Percentiles rank a stretch among this genome's conserved stretches.
Evolutionary conservation across 2,329 filamentous ascomycete genomes (phyloP).

Genomic region (Whalleya microplaca): DNA sequence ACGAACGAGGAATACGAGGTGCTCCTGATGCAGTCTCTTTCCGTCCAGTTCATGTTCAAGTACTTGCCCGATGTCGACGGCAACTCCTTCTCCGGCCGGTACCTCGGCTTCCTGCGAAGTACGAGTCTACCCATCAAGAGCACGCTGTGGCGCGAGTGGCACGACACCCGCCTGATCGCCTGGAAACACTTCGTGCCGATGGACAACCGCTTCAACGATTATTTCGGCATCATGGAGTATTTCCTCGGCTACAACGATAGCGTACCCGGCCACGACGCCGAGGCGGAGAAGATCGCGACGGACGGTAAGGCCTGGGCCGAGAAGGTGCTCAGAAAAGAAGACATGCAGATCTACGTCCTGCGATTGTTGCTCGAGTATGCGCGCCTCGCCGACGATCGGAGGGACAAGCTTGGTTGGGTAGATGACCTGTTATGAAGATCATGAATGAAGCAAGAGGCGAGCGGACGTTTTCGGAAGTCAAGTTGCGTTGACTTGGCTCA

Average conservation of each 20-base stretch:
- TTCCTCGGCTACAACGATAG: constrained; percentile 64
- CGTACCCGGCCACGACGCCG: constrained; percentile 54
- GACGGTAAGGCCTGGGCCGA: constrained; percentile 71
- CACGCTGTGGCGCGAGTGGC: constrained; percentile 80
- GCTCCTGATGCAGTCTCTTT: constrained; percentile 45
- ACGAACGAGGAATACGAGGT: constrained; percentile 50
- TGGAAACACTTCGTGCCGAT: constrained; percentile 85
- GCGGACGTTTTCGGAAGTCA: not conserved
- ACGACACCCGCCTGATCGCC: constrained; percentile 71
- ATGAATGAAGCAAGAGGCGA: not conserved
- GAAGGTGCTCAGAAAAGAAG: constrained; percentile 68
- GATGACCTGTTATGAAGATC: constrained; percentile 47
- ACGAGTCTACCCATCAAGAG: constrained; percentile 76
- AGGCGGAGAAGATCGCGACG: constrained; percentile 66
- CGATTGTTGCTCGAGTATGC: constrained; percentile 68
- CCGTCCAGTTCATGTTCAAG: constrained; percentile 64
- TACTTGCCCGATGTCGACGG: constrained; percentile 79
- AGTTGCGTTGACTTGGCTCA: not conserved
- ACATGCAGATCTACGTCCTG: constrained; percentile 74
- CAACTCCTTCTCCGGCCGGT: constrained; percentile 71
- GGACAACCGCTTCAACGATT: constrained; percentile 73
- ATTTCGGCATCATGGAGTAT: constrained; percentile 75
- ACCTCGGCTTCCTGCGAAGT: constrained; percentile 69
- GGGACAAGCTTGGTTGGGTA: constrained; percentile 60
- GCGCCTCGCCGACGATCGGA: constrained; percentile 54